Conservation (phyloP, 2,329 filamentous ascomycete genomes). For the Colletotrichum neosansevieriae region DNA sequence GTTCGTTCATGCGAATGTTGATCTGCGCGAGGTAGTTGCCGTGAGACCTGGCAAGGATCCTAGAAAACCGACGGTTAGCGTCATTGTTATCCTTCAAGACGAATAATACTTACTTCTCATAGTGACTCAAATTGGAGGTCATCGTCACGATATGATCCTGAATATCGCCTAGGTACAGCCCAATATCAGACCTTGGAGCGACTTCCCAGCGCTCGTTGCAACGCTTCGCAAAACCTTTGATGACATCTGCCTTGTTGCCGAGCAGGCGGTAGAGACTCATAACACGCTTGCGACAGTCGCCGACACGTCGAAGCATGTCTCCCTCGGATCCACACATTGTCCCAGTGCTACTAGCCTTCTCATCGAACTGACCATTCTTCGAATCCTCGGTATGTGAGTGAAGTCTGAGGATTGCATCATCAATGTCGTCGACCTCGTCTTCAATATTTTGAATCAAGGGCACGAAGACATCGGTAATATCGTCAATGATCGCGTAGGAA, state of each 20-base stretch:
- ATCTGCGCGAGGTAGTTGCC: constrained; percentile 99
- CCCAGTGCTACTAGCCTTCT: constrained; percentile 61
- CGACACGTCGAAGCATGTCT: constrained; percentile 92
- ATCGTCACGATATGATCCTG: constrained; percentile 99
- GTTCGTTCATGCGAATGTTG: constrained; percentile 98
- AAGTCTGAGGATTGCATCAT: constrained; percentile 87
- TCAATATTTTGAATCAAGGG: constrained; percentile 94
- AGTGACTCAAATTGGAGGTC: constrained; percentile 95
- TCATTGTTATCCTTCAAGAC: background rate
- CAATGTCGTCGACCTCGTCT: constrained; percentile 96
- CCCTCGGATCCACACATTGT: constrained; percentile 64
- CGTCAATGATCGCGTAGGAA: constrained; percentile 96
- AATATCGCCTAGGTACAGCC: constrained; percentile 97
- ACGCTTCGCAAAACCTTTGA: constrained; percentile 98
- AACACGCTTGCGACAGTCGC: constrained; percentile 95
- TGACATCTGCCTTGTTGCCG: constrained; percentile 98
- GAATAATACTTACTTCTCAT: constrained; percentile 81
- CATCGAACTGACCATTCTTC: constrained; percentile 54
- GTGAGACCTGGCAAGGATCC: constrained; percentile 90
- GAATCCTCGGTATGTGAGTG: constrained; percentile 70
- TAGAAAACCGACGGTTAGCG: constrained; percentile 50
- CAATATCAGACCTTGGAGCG: constrained; percentile 93
- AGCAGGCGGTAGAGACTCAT: constrained; percentile 94
- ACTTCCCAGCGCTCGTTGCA: constrained; percentile 99
- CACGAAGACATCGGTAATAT: constrained; percentile 96